A percentile compares a stretch with the other conserved stretches of the same genome.
These are phyloP conservation scores for Xerocomellus intermedius DNA, from an alignment of 768 basidiomycete species.

Conservation along the genomic window DNA sequence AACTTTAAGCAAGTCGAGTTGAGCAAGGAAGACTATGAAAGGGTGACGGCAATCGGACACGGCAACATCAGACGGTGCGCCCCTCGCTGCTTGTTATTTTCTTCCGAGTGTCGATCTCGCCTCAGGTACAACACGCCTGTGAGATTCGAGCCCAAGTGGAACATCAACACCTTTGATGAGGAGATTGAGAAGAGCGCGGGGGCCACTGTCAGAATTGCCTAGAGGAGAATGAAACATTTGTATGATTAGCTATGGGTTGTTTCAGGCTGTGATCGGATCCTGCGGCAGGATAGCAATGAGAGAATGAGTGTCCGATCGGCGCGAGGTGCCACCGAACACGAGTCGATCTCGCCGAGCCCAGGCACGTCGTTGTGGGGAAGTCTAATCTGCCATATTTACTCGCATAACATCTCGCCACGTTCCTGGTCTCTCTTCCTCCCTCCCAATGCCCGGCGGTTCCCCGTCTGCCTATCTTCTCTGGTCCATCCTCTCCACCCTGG, in stretches of 20 bases:
- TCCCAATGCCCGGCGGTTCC: conserved; percentile 67
- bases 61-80: conserved; percentile 37
- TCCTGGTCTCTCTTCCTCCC: not conserved
- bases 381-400: conserved; percentile 11
- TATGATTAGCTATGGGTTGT: conserved; percentile 2
- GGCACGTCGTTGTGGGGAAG: conserved; percentile 21
- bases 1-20: conserved; percentile 79
- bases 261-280: not conserved
- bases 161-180: conserved; percentile 71
- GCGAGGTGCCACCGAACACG: not conserved
- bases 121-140: conserved; percentile 57
- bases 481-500: conserved; percentile 66
- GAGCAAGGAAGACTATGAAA: conserved; percentile 63
- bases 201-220: conserved; percentile 34
- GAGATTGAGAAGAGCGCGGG: conserved; percentile 46
- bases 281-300: no score
- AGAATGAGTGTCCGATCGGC: no score
- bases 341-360: not conserved
- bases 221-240: not conserved
- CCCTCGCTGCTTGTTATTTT: not conserved
- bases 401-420: no score
- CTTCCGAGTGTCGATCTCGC: not conserved
- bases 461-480: conserved; percentile 74
- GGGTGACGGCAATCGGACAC: conserved; percentile 39
- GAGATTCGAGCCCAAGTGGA: conserved; percentile 61